Evolutionary conservation across 2,329 filamentous ascomycete genomes (phyloP).

Genomic region (Geosmithia morbida): DNA sequence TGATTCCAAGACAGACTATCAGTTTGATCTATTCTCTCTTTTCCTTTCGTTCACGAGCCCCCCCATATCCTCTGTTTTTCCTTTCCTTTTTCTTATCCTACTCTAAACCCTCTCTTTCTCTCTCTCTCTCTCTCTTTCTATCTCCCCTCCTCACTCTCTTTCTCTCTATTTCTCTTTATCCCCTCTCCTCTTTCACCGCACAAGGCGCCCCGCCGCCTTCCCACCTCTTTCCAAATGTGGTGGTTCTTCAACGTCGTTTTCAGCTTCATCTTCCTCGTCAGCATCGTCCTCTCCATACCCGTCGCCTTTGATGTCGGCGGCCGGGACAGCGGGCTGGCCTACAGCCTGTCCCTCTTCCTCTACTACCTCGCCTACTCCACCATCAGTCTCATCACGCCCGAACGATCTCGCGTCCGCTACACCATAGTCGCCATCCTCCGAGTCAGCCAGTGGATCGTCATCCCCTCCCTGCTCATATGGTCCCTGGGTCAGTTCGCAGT

Average conservation of each 20-base stretch:
- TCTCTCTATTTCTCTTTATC: too few species aligned
- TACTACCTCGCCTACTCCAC: conserved; percentile 87
- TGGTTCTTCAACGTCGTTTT: conserved; percentile 66
- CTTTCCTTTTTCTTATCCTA: too few species aligned
- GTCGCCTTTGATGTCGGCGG: conserved; percentile 97
- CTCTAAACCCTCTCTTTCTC: too few species aligned
- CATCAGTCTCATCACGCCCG: conserved; percentile 69
- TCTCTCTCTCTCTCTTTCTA: background rate
- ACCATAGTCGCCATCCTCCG: conserved; percentile 55
- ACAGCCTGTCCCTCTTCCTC: conserved; percentile 73
- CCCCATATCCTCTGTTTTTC: too few species aligned
- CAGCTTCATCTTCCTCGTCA: conserved; percentile 73
- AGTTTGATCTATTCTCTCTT: too few species aligned
- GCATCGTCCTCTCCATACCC: conserved; percentile 89
- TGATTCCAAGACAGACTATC: too few species aligned
- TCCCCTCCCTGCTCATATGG: conserved; percentile 85
- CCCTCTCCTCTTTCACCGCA: background rate
- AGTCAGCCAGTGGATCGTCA: conserved; percentile 71
- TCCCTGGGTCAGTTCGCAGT: conserved; percentile 89
- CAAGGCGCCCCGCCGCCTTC: background rate
- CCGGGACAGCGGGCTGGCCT: conserved; percentile 83
- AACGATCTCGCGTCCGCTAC: conserved; percentile 60
- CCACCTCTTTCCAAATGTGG: conserved; percentile 48
- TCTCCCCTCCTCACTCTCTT: background rate
- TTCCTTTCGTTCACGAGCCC: too few species aligned